Percentiles rank a stretch among this genome's conserved stretches.
Evolutionary conservation across 2,329 filamentous ascomycete genomes (phyloP).

Genomic region (Trichoderma koningiopsis): DNA sequence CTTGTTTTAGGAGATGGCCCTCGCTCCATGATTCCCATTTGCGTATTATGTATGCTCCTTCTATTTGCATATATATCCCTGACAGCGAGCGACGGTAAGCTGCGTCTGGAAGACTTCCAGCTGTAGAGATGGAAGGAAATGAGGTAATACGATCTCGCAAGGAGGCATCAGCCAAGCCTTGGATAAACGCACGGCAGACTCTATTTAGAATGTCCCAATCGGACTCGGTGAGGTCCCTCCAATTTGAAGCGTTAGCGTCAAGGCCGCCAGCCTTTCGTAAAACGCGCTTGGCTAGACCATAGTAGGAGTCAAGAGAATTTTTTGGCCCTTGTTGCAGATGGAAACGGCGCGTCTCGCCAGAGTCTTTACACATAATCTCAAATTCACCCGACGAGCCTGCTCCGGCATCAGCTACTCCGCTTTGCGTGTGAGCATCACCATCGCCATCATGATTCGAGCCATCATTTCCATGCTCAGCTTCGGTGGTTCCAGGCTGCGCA

Average conservation of each 20-base stretch:
- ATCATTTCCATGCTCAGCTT: conserved; percentile 40
- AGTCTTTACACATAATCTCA: conserved; percentile 29
- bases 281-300: conserved; percentile 51
- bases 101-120: conserved; percentile 29
- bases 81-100: conserved; percentile 51
- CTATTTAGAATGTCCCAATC: conserved; percentile 55
- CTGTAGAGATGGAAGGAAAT: conserved; percentile 52
- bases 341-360: conserved; percentile 31
- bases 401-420: conserved; percentile 11
- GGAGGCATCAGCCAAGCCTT: conserved; percentile 52
- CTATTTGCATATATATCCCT: conserved; percentile 56
- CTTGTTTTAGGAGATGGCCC: conserved; percentile 29
- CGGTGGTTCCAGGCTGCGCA: conserved; percentile 36
- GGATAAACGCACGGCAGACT: conserved; percentile 56
- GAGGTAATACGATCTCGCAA: conserved; percentile 49
- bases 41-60: conserved; percentile 58
- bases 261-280: conserved; percentile 52
- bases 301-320: conserved; percentile 50
- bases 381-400: conserved; percentile 28
- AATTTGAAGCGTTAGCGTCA: conserved; percentile 54
- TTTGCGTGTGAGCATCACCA: conserved; percentile 30
- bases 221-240: conserved; percentile 43
- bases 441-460: conserved; percentile 23
- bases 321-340: conserved; percentile 47
- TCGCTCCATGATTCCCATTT: conserved; percentile 37